These are phyloP conservation scores for Emergomyces africanus DNA, from an alignment of 2,329 filamentous ascomycete genomes.

Conservation along the genomic window DNA sequence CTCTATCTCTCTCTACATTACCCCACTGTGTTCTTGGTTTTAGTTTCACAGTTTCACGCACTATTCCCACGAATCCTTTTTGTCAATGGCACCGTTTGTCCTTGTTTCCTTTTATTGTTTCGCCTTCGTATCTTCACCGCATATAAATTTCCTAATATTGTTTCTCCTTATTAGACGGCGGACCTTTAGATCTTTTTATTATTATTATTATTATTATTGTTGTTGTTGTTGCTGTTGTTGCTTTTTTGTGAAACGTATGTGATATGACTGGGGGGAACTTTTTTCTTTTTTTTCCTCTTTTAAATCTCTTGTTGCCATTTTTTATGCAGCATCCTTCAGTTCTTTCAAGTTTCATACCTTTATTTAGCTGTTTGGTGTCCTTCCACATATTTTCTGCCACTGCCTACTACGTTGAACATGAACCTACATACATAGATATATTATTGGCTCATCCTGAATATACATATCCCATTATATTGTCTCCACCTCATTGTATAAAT, in stretches of 20 bases:
- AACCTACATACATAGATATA: neutral
- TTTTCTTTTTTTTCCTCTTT: neutral
- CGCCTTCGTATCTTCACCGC: neutral
- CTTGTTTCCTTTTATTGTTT: neutral
- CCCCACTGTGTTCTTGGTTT: neutral
- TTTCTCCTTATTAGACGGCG: neutral
- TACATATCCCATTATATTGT: neutral
- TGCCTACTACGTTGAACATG: neutral
- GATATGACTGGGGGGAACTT: neutral
- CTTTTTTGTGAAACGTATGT: neutral
- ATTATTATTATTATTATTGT: no score
- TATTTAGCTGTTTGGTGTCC: neutral
- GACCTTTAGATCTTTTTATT: neutral
- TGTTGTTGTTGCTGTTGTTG: no score
- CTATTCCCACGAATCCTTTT: neutral
- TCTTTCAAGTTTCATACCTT: neutral
- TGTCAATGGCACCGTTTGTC: neutral
- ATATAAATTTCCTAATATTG: neutral
- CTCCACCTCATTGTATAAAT: no score
- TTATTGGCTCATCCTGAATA: neutral
- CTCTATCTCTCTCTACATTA: neutral
- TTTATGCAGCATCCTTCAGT: neutral
- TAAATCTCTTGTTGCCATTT: neutral
- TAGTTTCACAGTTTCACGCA: neutral
- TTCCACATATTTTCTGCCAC: neutral